Conservation (phyloP, 2,329 filamentous ascomycete genomes). For the Colletotrichum somersetense region DNA sequence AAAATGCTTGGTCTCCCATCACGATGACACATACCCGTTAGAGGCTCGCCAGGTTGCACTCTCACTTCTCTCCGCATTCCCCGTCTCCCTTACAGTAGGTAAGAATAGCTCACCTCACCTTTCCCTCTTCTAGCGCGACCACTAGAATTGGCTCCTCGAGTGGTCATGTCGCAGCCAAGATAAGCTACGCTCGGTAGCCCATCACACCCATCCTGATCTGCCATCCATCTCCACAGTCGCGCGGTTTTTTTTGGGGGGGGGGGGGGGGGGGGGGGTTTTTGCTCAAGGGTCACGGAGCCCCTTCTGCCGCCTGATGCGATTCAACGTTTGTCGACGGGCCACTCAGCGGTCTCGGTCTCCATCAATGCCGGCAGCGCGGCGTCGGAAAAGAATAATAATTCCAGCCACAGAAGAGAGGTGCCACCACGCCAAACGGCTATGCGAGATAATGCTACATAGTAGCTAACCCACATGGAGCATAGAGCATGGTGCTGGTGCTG, state of each 20-base stretch:
- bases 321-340: conserved; percentile 28
- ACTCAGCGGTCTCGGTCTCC: conserved; percentile 16
- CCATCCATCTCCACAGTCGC: conserved; percentile 23
- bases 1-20: conserved; percentile 11
- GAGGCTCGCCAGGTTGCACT: conserved; percentile 31
- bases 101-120: conserved; percentile 20
- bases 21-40: conserved; percentile 6
- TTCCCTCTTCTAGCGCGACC: conserved; percentile 32
- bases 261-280: background rate
- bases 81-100: conserved; percentile 23
- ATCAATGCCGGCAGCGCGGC: conserved; percentile 30
- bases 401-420: conserved; percentile 35
- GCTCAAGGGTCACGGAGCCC: conserved; percentile 35
- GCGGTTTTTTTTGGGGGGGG: too few species aligned
- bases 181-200: conserved; percentile 1
- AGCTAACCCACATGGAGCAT: conserved; percentile 30
- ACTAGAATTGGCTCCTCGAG: conserved; percentile 29
- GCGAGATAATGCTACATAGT: conserved; percentile 13
- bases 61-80: background rate
- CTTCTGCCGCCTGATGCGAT: conserved; percentile 23
- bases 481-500: conserved; percentile 25
- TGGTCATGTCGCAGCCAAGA: conserved; percentile 28
- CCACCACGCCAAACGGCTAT: conserved; percentile 23
- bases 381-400: conserved; percentile 17
- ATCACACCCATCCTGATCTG: conserved; percentile 16